Evolutionary conservation across 257 asterid genomes (phyloP).

Genomic region (Dorcoceras hygrometricum): DNA sequence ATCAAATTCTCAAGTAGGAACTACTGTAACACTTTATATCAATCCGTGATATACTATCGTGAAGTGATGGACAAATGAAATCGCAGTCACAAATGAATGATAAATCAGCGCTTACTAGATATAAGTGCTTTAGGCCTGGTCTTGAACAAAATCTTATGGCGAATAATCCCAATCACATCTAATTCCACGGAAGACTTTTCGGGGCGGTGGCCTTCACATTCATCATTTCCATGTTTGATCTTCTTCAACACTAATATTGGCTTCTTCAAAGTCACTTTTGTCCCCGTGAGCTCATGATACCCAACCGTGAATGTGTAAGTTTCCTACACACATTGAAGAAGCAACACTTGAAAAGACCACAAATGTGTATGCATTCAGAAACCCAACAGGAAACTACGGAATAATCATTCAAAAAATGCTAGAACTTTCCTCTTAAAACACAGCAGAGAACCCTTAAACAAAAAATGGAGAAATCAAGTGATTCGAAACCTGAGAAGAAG

Average conservation of each 20-base stretch:
- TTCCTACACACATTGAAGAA: slow-evolving; percentile 46
- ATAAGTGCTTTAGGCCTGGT: slow-evolving; percentile 94
- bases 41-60: neutral
- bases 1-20: neutral
- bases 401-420: neutral
- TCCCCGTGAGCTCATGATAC: slow-evolving; percentile 85
- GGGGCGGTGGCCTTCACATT: slow-evolving; percentile 25
- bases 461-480: neutral
- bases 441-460: neutral
- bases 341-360: neutral
- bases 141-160: slow-evolving; percentile 73
- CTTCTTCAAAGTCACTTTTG: slow-evolving; percentile 74
- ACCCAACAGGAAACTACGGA: neutral
- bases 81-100: neutral
- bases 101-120: slow-evolving; percentile 47
- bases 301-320: slow-evolving; percentile 78
- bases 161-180: slow-evolving; percentile 74
- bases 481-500: slow-evolving; percentile 63
- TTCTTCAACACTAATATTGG: slow-evolving; percentile 85
- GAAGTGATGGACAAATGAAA: neutral
- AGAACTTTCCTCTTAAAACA: neutral
- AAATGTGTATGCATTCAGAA: neutral
- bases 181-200: slow-evolving; percentile 47
- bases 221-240: slow-evolving; percentile 39
- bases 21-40: neutral